Conservation (phyloP, 306 rosid genomes). For the Sesbania bispinosa region DNA sequence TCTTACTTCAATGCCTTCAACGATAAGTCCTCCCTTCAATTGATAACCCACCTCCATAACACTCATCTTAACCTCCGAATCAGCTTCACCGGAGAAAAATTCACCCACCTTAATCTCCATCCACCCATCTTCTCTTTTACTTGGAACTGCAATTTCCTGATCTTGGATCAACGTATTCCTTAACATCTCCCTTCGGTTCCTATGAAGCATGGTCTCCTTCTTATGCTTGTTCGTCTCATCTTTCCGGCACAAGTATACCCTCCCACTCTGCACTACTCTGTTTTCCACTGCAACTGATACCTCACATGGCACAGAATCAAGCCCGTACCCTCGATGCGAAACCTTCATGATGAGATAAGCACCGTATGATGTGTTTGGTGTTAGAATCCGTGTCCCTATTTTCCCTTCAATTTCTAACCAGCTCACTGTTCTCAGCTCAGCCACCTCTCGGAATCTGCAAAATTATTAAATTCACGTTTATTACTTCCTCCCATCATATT, state of each 20-base stretch:
- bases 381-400: conserved; percentile 32
- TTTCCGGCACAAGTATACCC: conserved; percentile 22
- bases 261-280: conserved; percentile 26
- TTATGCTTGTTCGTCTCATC: not conserved
- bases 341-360: conserved; percentile 52
- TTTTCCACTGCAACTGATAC: conserved; percentile 27
- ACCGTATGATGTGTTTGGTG: conserved; percentile 49
- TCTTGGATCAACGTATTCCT: not conserved
- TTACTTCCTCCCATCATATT: no score
- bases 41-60: conserved; percentile 51
- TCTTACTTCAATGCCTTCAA: conserved; percentile 61
- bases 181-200: conserved; percentile 13
- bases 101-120: conserved; percentile 67
- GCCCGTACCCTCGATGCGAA: conserved; percentile 50
- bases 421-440: conserved; percentile 44
- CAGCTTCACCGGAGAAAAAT: conserved; percentile 38
- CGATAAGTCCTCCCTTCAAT: conserved; percentile 58
- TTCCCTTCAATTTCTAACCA: conserved; percentile 62
- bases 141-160: not conserved
- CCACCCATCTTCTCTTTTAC: conserved; percentile 56
- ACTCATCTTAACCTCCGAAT: conserved; percentile 48
- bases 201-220: conserved; percentile 12
- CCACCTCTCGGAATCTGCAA: conserved; percentile 51
- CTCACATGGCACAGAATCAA: conserved; percentile 32
- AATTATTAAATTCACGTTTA: not conserved